phyloP scores from a whole-genome alignment of 2,329 filamentous ascomycete species.

The Calonectria pauciramosa region DNA sequence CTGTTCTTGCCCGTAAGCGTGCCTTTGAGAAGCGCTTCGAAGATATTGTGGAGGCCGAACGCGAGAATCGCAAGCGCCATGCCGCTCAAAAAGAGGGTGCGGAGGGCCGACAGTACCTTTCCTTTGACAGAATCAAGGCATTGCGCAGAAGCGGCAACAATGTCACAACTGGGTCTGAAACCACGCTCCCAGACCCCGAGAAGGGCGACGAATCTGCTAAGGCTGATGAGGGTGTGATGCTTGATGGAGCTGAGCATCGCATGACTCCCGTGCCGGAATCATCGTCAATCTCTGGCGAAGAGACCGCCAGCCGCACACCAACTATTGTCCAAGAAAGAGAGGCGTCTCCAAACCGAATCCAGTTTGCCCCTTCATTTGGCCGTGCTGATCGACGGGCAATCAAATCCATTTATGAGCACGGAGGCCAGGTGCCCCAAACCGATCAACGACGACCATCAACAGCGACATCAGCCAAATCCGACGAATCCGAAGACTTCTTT shows the following conservation, averaged over 20 bases:
- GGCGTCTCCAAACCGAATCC: slow-evolving; percentile 36
- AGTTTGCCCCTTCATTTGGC: slow-evolving; percentile 30
- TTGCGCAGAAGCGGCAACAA: slow-evolving; percentile 23
- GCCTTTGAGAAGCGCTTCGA: slow-evolving; percentile 75
- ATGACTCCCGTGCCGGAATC: slow-evolving; percentile 37
- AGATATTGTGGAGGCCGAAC: slow-evolving; percentile 61
- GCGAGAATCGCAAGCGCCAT: slow-evolving; percentile 45
- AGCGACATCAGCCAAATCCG: slow-evolving; percentile 35
- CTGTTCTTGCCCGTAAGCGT: slow-evolving; percentile 70
- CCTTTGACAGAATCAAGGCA: slow-evolving; percentile 39
- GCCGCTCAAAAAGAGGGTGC: slow-evolving; percentile 18
- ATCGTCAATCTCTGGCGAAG: slow-evolving; percentile 36
- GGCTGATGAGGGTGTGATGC: not conserved
- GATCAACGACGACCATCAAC: slow-evolving; percentile 35
- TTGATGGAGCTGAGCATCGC: slow-evolving; percentile 29
- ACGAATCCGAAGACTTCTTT: slow-evolving; percentile 46
- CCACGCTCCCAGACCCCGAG: not conserved
- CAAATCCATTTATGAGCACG: slow-evolving; percentile 40
- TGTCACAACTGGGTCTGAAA: not conserved
- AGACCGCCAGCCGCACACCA: slow-evolving; percentile 38
- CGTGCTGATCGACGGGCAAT: slow-evolving; percentile 24
- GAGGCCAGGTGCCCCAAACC: slow-evolving; percentile 15
- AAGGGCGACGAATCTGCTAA: not conserved
- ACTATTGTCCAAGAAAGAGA: slow-evolving; percentile 33
- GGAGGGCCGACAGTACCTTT: slow-evolving; percentile 34